Percentiles rank a stretch among this genome's conserved stretches.
Evolutionary conservation across 176 grass and related monocot species (phyloP).

Genomic region (Chrysopogon serrulatus): DNA sequence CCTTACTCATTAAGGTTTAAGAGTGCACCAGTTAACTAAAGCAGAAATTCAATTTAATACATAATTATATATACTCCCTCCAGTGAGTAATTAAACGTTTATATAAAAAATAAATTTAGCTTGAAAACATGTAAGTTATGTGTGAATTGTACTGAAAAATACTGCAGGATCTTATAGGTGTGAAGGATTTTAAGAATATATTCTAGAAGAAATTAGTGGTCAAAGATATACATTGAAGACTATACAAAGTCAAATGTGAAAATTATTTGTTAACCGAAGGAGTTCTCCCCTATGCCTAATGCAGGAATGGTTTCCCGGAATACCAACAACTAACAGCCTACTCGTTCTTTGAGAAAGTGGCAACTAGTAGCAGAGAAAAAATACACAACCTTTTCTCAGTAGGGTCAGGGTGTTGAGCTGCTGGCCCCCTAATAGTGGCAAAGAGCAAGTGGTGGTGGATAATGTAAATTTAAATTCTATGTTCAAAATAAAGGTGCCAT

Average conservation of each 20-base stretch:
- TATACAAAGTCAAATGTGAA: background rate
- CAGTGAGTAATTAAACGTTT: background rate
- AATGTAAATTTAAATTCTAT: conserved; percentile 6
- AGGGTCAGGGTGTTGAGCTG: background rate
- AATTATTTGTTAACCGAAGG: background rate
- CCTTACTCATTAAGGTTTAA: conserved; percentile 5
- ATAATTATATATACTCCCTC: background rate
- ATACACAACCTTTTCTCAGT: background rate
- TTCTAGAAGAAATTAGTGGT: background rate
- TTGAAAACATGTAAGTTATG: background rate
- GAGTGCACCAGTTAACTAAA: conserved; percentile 8
- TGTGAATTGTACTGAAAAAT: background rate
- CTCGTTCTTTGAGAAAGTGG: background rate
- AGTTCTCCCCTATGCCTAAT: background rate
- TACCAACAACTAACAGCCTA: background rate
- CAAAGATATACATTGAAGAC: background rate
- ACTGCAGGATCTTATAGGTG: background rate
- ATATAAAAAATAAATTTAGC: background rate
- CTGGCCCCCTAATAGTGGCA: background rate
- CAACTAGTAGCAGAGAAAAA: background rate
- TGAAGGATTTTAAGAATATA: background rate
- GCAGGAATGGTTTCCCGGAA: background rate
- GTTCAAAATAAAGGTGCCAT: conserved; percentile 19
- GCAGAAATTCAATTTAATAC: background rate
- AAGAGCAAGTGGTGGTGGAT: conserved; percentile 6